Evolutionary conservation across 495 filamentous ascomycete species (phyloP).

Genomic region (Penicillium alfredii): DNA sequence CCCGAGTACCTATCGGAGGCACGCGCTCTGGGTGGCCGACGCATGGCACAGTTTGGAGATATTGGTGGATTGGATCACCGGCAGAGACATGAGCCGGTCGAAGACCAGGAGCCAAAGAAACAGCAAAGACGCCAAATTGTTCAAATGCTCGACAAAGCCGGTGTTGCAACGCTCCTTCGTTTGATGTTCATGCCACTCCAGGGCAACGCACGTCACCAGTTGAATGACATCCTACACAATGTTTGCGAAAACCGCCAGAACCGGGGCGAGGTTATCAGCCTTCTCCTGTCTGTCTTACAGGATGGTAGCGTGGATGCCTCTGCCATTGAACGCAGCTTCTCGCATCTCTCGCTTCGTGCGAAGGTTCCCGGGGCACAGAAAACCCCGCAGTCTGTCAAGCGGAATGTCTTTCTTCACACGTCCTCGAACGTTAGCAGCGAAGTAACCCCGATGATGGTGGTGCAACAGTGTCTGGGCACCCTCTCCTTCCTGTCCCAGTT

Average conservation of each 20-base stretch:
- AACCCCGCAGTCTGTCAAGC: conserved; percentile 72
- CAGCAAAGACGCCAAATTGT: conserved; percentile 71
- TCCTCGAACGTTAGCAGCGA: conserved; percentile 58
- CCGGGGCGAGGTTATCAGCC: conserved; percentile 87
- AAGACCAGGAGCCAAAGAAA: conserved; percentile 54
- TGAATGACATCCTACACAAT: conserved; percentile 80
- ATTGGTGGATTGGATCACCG: conserved; percentile 41
- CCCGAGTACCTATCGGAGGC: conserved; percentile 81
- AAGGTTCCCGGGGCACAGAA: conserved; percentile 72
- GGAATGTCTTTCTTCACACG: conserved; percentile 54
- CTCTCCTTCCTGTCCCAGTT: conserved; percentile 74
- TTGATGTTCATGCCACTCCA: conserved; percentile 96
- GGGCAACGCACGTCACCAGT: conserved; percentile 67
- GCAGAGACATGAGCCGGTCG: conserved; percentile 37
- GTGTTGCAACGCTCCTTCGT: conserved; percentile 86
- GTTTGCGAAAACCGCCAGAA: conserved; percentile 93
- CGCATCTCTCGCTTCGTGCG: conserved; percentile 83
- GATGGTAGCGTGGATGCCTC: conserved; percentile 90
- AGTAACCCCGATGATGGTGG: conserved; percentile 86
- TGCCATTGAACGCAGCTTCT: conserved; percentile 91
- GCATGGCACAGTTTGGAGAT: conserved; percentile 56
- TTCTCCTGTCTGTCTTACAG: conserved; percentile 89
- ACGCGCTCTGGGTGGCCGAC: conserved; percentile 59
- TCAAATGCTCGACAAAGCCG: conserved; percentile 95
- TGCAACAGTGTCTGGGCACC: conserved; percentile 86